Evolutionary conservation across 75 land plant genomes (phyloP).

Genomic region (Cunninghamia lanceolata): DNA sequence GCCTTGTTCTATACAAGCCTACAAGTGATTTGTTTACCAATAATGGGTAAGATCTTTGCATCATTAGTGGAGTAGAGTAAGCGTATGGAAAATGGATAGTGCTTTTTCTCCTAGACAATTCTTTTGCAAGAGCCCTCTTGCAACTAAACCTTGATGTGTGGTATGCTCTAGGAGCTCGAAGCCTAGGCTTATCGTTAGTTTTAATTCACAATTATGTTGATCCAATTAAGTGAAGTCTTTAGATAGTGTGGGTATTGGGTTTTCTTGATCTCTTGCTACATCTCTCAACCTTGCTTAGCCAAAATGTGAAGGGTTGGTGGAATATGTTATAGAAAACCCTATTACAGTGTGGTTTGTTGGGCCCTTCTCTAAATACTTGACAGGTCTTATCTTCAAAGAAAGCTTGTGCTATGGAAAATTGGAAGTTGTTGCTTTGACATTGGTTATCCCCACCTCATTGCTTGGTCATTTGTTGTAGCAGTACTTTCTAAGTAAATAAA

Average conservation of each 20-base stretch:
- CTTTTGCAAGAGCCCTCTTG: slow-evolving; percentile 21
- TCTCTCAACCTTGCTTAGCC: slow-evolving; percentile 59
- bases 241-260: slow-evolving; percentile 82
- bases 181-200: slow-evolving; percentile 72
- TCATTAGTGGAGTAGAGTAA: too few relatives aligned
- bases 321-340: slow-evolving; percentile 71
- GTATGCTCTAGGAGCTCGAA: slow-evolving; percentile 67
- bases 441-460: slow-evolving; percentile 78
- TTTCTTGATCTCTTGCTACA: slow-evolving; percentile 61
- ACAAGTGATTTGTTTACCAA: too few relatives aligned
- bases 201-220: slow-evolving; percentile 95
- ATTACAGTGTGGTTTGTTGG: slow-evolving; percentile 89
- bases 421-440: slow-evolving; percentile 85
- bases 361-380: slow-evolving; percentile 85
- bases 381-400: slow-evolving; percentile 97
- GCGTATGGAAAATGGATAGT: too few relatives aligned
- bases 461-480: slow-evolving; percentile 67
- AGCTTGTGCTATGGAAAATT: slow-evolving; percentile 97
- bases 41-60: too few relatives aligned
- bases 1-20: too few relatives aligned
- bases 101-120: slow-evolving; percentile 55
- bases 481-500: too few relatives aligned
- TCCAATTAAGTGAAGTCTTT: slow-evolving; percentile 84
- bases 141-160: slow-evolving; percentile 42
- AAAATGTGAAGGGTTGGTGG: slow-evolving; percentile 43